Evolutionary conservation across 1,139 yeast species (phyloP), one percentile per base, ranked within the genome.

Genomic region (Scheffersomyces titani): DNA sequence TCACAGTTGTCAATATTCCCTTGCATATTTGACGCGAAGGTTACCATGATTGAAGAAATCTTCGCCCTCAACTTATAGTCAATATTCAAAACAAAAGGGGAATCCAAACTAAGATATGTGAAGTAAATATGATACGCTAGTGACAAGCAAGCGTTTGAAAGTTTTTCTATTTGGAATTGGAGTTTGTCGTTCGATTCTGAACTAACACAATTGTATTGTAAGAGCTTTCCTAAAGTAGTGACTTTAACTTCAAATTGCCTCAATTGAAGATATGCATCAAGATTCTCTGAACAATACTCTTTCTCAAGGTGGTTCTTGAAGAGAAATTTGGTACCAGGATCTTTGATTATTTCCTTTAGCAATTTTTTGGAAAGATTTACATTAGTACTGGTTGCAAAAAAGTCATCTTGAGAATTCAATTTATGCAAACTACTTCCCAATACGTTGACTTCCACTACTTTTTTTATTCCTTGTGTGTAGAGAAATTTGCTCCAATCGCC

Each of bases 291-390:
- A 68, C 97, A 91, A 59, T 80, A 82, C 55, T 86, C 89, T 19
- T 78, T 80, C 51, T 81, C 84, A 54, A 92, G 72, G 67, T 90
- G 92, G 22, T 77, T 76, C 56, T 85, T 79, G 70, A 93, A 92
- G 13, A 92, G 73, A 60, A 85, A 83, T 53, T 88, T 78, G 73
- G 89, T 73, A 0, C 97, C 98, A 0, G 98, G 97, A 66, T 93
- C 98, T 3, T 73, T 72, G 18, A 92, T 68, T 3, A 90, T 79
- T 11, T 77, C 76, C 47, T 76, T 72, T 46, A 91, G 71, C 6
- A 46, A 24, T 6, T 22, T 46, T 13, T 22, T 46, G 19, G 49
- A 19, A 13, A 19, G 20, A 18, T 46, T 46, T 20, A 4, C 22
- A 16, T 13, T 20, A 19, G 19, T 18, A 16, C 24, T 16, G 44